Base-by-base conservation (phyloP, 1,284 basidiomycete genomes). In the Pseudozyma sp. region DNA sequence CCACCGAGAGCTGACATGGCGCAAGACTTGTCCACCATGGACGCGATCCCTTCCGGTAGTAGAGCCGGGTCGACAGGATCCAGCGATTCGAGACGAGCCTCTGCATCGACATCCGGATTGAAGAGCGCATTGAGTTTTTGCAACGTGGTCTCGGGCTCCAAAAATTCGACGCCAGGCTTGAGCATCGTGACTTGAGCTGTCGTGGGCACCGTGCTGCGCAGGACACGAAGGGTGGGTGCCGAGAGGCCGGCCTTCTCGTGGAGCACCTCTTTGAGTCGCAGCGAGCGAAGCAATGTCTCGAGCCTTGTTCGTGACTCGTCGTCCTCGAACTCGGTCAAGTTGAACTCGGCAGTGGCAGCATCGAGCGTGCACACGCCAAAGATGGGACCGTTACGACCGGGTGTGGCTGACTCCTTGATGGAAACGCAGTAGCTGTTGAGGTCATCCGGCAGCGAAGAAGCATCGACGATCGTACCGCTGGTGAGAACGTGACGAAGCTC, bases 301-400 rank as follows among this genome's bases (percentile, higher is more conserved):
- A 99, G 87, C 79, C 91, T 92, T 4, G 96, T 98, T 43, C 94
- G 89, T 78, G 92, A 95, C 14, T 93, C 89, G 84, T 99, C 97
- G 80, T 99, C 97, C 63, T 92, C 90, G 83, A 99, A 97, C 1
- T 89, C 88, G 58, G 93, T 92, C 79, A 99, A 85, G 78, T 94
- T 92, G 87, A 99, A 99, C 85, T 97, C 93, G 66, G 95, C 96
- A 0, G 97, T 99, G 8, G 95, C 90, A 64, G 95, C 95, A 84
- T 99, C 97, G 78, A 99, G 87, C n/a, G 95, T 91, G 81, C 94
- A 97, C 44, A 98, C 87, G 1, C 97, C 97, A 84, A 97, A 99
- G 18, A 87, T 58, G 42, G 73, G 86, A 34, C 66, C 64, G 34
- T 69, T 70, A 52, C 51, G 62, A 11, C 63, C 60, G 19, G 55